Evolutionary conservation across 2,329 filamentous ascomycete species (phyloP).

Genomic region (Exophiala oligosperma): DNA sequence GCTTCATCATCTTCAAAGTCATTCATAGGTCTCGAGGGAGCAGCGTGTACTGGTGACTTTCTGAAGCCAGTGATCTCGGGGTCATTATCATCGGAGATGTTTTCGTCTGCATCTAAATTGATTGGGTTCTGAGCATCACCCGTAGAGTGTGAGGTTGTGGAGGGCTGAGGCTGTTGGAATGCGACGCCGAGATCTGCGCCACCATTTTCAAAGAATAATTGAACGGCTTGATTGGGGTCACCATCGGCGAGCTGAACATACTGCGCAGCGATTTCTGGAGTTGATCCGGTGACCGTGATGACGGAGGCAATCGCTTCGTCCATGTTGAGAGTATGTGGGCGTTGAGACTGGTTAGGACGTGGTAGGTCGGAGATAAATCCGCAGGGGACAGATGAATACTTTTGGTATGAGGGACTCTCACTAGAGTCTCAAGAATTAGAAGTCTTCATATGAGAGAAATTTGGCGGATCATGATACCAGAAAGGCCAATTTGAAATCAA

Average conservation of each 20-base stretch:
- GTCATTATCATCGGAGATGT: constrained; percentile 39
- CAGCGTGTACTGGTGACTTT: constrained; percentile 31
- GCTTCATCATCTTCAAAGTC: constrained; percentile 80
- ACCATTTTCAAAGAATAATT: constrained; percentile 86
- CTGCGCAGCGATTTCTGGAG: constrained; percentile 70
- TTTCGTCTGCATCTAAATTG: constrained; percentile 71
- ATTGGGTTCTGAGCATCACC: constrained; percentile 44
- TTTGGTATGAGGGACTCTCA: constrained; percentile 3
- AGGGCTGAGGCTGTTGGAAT: constrained; percentile 37
- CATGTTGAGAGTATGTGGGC: constrained; percentile 47
- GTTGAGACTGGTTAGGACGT: background rate
- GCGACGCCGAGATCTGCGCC: constrained; percentile 59
- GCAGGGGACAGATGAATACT: background rate
- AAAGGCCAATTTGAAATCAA: background rate
- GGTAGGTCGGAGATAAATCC: background rate
- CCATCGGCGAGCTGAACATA: constrained; percentile 84
- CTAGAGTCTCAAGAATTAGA: background rate
- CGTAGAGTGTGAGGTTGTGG: constrained; percentile 12
- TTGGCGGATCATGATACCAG: constrained; percentile 1
- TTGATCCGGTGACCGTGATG: constrained; percentile 75
- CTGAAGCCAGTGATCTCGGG: constrained; percentile 38
- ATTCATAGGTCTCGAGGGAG: constrained; percentile 34
- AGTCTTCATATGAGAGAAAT: constrained; percentile 6
- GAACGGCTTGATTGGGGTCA: constrained; percentile 81
- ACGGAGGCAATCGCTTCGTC: constrained; percentile 74